These are phyloP conservation scores for Hemisphaericaspora lyxosophila DNA, from an alignment of 1,139 yeast species.

Conservation along the genomic window DNA sequence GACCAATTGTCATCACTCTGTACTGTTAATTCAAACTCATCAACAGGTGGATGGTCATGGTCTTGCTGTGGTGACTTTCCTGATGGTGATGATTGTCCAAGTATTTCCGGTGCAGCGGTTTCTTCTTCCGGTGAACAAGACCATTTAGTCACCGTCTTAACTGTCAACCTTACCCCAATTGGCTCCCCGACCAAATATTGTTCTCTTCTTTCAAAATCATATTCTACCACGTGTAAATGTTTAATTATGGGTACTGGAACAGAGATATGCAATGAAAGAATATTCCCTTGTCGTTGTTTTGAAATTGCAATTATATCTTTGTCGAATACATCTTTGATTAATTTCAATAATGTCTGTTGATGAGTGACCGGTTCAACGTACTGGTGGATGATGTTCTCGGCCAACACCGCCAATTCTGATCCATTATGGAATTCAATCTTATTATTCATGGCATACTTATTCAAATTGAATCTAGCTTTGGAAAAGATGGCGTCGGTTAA, in stretches of 20 bases:
- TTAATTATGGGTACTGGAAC: constrained; percentile 56
- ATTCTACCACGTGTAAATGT: constrained; percentile 50
- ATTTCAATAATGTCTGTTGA: constrained; percentile 15
- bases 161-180: constrained; percentile 41
- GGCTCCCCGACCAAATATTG: constrained; percentile 66
- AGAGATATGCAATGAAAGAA: constrained; percentile 37
- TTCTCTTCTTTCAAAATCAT: constrained; percentile 34
- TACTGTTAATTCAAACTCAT: constrained; percentile 27
- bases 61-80: background rate
- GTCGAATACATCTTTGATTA: constrained; percentile 14
- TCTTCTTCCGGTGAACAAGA: constrained; percentile 17
- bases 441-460: constrained; percentile 35
- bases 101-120: background rate
- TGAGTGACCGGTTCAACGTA: constrained; percentile 17
- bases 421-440: constrained; percentile 23
- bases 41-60: background rate
- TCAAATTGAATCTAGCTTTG: constrained; percentile 34
- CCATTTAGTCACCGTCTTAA: constrained; percentile 52
- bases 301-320: background rate
- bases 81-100: background rate
- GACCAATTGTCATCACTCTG: constrained; percentile 60
- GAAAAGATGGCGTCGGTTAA: constrained; percentile 24
- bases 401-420: constrained; percentile 15
- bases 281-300: constrained; percentile 1
- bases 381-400: constrained; percentile 16